A percentile compares a stretch with the other conserved stretches of the same genome.
Conservation (phyloP, 441 rosid species). For the Arabidopsis lyrata region DNA sequence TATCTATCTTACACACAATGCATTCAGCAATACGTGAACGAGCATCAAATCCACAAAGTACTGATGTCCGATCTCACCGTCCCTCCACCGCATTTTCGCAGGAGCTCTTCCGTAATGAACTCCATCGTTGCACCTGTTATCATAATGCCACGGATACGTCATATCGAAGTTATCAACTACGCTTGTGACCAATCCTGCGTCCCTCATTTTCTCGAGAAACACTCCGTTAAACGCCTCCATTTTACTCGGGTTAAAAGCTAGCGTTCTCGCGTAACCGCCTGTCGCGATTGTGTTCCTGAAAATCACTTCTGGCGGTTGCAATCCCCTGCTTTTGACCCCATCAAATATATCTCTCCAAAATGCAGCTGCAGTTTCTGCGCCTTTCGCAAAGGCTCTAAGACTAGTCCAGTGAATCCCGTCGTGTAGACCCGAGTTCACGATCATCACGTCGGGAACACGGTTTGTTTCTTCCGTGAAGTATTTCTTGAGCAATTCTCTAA, state of each 20-base stretch:
- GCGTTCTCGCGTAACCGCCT: conserved; percentile 79
- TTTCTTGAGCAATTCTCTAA: conserved; percentile 67
- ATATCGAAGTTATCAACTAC: conserved; percentile 90
- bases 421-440: conserved; percentile 93
- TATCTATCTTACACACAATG: conserved; percentile 57
- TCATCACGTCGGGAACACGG: conserved; percentile 72
- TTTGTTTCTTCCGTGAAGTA: conserved; percentile 64
- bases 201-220: conserved; percentile 71
- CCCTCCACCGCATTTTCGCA: conserved; percentile 83
- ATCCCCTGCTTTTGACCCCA: conserved; percentile 62
- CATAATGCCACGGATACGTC: conserved; percentile 96
- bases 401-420: conserved; percentile 79
- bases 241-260: conserved; percentile 86
- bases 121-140: conserved; percentile 89
- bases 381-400: conserved; percentile 58
- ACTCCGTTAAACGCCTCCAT: conserved; percentile 89
- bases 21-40: conserved; percentile 81
- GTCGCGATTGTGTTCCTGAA: conserved; percentile 89
- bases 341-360: conserved; percentile 83
- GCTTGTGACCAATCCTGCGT: conserved; percentile 63
- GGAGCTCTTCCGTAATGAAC: conserved; percentile 97
- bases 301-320: conserved; percentile 63
- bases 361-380: conserved; percentile 71
- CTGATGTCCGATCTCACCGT: conserved; percentile 95
- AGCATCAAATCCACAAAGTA: conserved; percentile 96